Evolutionary conservation across 202 grass and related monocot species (phyloP), one percentile per base, ranked within the genome.

Genomic region (Alloteropsis angusta): DNA sequence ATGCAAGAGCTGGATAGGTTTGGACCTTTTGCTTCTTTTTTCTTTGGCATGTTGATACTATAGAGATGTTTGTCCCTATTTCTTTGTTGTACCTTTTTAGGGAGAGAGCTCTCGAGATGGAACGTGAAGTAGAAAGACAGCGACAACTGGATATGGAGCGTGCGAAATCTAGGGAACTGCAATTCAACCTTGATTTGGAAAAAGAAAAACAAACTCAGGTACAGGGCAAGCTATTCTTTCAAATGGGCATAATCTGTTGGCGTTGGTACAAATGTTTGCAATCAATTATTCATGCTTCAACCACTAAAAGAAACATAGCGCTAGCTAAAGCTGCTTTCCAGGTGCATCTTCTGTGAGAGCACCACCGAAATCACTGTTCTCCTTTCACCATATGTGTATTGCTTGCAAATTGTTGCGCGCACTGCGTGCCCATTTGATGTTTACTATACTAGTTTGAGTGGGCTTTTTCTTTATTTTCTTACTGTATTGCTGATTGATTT

Each of bases 1-100:
- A 82, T 94, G 88, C 94, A 94, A 76, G 94, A 87, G 56, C 94
- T 97, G 74, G 94, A 97, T 72, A 94, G 89, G 94, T 97, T 68
- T 39, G 58, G 76, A 74, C 21, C 54, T 84, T 58, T 79, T 72
- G 22, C 68, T 53, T 67, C 68, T 53, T 67, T 60, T 55, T 64
- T 77, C 38, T 60, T 68, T 66, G 47, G 49, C 55, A 74, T 46
- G 69, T 69, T 25, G 11, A 82, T 68, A 50, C 32, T 17, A 42
- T 70, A 65, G 26, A 72, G 43, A 64, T 64, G 48, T 35, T 67
- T 43, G 9, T 47, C 34, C 54, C 28, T 60, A 81, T 63, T 83
- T 46, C 30, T 69, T 72, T 16, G 36, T 38, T 66, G 83, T 45
- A 50, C 74, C 35, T 84, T 82, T 77, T 1, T 64, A 97, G 94